phyloP scores from a whole-genome alignment of 1,284 basidiomycete genomes.

The Naganishia albida region DNA sequence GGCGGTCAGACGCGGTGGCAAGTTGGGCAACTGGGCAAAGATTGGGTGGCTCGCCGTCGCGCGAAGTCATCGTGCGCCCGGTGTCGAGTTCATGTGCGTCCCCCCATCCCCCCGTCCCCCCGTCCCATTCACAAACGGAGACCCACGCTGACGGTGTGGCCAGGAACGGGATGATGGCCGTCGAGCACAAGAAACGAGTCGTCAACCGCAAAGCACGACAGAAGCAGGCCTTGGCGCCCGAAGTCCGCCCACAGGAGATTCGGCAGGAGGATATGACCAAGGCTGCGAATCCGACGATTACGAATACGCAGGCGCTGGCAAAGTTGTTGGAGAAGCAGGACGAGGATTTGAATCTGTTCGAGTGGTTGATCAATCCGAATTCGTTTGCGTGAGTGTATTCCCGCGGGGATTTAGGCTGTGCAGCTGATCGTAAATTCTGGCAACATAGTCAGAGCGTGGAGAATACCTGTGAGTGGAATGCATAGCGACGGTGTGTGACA shows the following conservation, averaged over 20 bases:
- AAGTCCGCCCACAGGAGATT: slow-evolving; percentile 29
- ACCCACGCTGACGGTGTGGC: background rate
- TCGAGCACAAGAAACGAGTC: slow-evolving; percentile 33
- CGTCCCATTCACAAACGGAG: background rate
- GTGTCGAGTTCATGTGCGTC: slow-evolving; percentile 56
- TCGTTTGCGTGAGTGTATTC: slow-evolving; percentile 46
- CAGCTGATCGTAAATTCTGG: too few relatives aligned
- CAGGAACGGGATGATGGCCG: slow-evolving; percentile 34
- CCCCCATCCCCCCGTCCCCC: too few relatives aligned
- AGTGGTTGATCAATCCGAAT: slow-evolving; percentile 57
- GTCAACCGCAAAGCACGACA: slow-evolving; percentile 29
- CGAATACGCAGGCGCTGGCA: slow-evolving; percentile 6
- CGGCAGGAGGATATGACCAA: slow-evolving; percentile 27
- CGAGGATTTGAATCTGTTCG: slow-evolving; percentile 45
- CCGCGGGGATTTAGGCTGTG: too few relatives aligned
- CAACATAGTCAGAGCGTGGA: slow-evolving; percentile 56
- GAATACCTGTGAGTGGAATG: slow-evolving; percentile 52
- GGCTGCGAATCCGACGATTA: slow-evolving; percentile 18
- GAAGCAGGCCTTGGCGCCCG: slow-evolving; percentile 2
- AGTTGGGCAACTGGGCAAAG: slow-evolving; percentile 49
- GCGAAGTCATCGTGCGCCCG: slow-evolving; percentile 47
- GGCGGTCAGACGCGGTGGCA: slow-evolving; percentile 34
- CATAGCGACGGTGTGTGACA: too few relatives aligned
- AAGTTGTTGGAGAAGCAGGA: background rate
- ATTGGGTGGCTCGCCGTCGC: slow-evolving; percentile 54